Evolutionary conservation across 2,329 filamentous ascomycete genomes (phyloP), one percentile per base, ranked within the genome.

Genomic region (Cladosporium sp.): DNA sequence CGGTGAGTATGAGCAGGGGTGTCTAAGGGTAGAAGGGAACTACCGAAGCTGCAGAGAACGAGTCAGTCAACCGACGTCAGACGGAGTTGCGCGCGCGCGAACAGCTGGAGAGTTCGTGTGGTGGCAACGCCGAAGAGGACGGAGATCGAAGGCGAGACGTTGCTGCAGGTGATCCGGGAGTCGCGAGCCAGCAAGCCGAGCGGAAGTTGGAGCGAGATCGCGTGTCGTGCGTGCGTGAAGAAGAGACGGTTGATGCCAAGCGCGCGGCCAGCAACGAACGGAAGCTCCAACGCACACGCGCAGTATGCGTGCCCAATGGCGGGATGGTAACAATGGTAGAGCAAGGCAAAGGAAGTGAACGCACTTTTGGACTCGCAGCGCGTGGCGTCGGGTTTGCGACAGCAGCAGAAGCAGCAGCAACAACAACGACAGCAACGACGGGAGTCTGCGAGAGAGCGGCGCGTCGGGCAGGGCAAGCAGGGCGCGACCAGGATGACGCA

Each of bases 1-100:
- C 61, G 61, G 61, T 63, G 61, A 63, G 61, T 37, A 35, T 16
- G 50, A 35, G 35, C 61, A 63, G 61, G 61, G 61, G 52, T 63
- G 52, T 63, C 28, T 53, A 31, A 37, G 23, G 49, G 44, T 14
- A 31, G 40, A 11, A 46, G 21, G 28, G 33, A 53, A 37, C 31
- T 62, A 40, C 46, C 33, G 46, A 31, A 56, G 49, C 61, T 56
- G 21, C 33, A 26, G 26, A 37, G 18, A 35, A 62, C 46, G 33
- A 63, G 61, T 63, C 59, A 62, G 59, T 59, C 59, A 28, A 52
- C 23, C 59, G 59, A 62, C 59, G 59, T 50, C 59, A 50, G 44
- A 52, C 26, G 59, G 46, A 60, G 37, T 49, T 46, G 40, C 40
- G 40, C n/a, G 55, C 40, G 57, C 57, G 40, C 57, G 57, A 49